Evolutionary conservation across 257 asterid genomes (phyloP).

Genomic region (Salvia rosmarinus): DNA sequence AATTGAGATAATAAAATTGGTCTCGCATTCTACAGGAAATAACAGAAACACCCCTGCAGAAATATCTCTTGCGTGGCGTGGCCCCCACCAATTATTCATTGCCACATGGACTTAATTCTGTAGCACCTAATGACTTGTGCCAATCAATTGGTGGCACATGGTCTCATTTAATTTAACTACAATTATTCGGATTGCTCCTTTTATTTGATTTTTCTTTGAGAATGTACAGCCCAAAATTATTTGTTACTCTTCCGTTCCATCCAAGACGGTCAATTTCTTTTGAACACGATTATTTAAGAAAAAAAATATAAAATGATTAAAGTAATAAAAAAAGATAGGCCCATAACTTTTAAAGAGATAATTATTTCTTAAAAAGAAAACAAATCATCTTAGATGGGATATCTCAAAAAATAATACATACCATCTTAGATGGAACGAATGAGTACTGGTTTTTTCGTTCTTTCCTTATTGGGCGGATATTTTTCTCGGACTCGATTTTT

Average conservation of each 20-base stretch:
- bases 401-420: too few relatives aligned
- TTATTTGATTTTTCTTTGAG: neutral
- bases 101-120: conserved; percentile 35
- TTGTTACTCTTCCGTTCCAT: too few relatives aligned
- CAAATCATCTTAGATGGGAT: too few relatives aligned
- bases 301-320: too few relatives aligned
- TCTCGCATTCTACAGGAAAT: conserved; percentile 17
- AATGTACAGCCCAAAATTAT: neutral
- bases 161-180: neutral
- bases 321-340: too few relatives aligned
- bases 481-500: neutral
- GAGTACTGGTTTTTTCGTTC: too few relatives aligned
- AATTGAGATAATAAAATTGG: conserved; percentile 35
- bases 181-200: neutral
- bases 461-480: neutral
- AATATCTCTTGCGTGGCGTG: conserved; percentile 27
- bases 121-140: conserved; percentile 35
- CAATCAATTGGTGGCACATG: neutral
- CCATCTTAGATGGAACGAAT: too few relatives aligned
- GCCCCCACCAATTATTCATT: conserved; percentile 32
- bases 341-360: too few relatives aligned
- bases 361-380: too few relatives aligned
- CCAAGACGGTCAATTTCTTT: too few relatives aligned
- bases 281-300: too few relatives aligned
- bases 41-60: conserved; percentile 30